Evolutionary conservation across 148 eudicot species (phyloP).

Genomic region (Drosera capensis): DNA sequence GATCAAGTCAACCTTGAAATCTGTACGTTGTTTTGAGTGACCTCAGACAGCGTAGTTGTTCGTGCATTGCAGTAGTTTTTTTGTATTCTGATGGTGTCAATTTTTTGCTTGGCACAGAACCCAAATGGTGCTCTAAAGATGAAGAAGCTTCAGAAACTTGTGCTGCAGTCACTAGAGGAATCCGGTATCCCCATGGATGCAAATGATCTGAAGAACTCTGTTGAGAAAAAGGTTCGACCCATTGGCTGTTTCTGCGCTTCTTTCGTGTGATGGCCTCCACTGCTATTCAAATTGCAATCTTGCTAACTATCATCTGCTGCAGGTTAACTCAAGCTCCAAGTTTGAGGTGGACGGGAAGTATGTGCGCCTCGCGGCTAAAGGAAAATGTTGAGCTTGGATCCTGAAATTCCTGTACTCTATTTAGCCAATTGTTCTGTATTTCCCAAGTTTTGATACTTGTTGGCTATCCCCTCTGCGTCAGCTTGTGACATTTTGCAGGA

Average conservation of each 20-base stretch:
- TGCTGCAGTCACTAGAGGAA: slow-evolving; percentile 36
- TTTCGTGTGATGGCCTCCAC: neutral
- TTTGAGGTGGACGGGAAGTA: slow-evolving; percentile 48
- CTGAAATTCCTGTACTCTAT: neutral
- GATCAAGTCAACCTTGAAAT: slow-evolving; percentile 49
- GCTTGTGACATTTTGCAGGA: too few relatives aligned
- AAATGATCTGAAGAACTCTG: slow-evolving; percentile 15
- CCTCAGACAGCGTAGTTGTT: neutral
- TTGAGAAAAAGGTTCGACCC: slow-evolving; percentile 49
- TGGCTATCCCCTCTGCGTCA: too few relatives aligned
- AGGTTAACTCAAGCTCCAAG: slow-evolving; percentile 70
- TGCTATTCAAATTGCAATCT: neutral
- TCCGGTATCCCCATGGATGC: slow-evolving; percentile 35
- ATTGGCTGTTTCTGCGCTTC: neutral
- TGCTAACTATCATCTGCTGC: slow-evolving; percentile 9
- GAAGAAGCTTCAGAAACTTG: slow-evolving; percentile 49
- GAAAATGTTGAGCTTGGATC: neutral
- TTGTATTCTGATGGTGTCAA: too few relatives aligned
- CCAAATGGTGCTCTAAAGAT: slow-evolving; percentile 46
- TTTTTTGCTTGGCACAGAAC: slow-evolving; percentile 32
- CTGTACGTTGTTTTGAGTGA: slow-evolving; percentile 27
- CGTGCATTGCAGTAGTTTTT: neutral
- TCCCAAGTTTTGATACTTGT: too few relatives aligned
- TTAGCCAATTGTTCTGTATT: too few relatives aligned
- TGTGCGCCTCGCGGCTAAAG: slow-evolving; percentile 33